phyloP scores from a whole-genome alignment of 331 rosid species.

The Quercus tomentella region DNA sequence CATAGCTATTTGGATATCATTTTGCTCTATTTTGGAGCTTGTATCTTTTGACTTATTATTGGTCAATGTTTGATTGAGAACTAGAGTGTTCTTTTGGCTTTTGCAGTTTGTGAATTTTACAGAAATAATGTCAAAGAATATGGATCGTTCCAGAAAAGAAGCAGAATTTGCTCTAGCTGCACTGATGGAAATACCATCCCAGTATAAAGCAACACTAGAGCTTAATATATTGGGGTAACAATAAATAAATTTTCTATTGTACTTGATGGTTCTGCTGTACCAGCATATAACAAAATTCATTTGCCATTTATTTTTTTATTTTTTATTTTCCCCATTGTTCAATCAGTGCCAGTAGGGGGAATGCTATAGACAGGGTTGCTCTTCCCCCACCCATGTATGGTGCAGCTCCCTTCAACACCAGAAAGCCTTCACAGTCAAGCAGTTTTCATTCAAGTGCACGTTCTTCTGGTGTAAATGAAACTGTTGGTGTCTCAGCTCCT shows the following conservation, averaged over 20 bases:
- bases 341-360: conserved; percentile 59
- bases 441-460: conserved; percentile 59
- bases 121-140: conserved; percentile 80
- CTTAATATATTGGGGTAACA: conserved; percentile 77
- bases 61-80: conserved; percentile 5
- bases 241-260: conserved; percentile 1
- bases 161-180: conserved; percentile 84
- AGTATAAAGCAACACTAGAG: conserved; percentile 86
- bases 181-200: conserved; percentile 95
- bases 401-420: conserved; percentile 42
- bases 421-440: conserved; percentile 46
- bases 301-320: conserved; percentile 1
- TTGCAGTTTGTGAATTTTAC: conserved; percentile 92
- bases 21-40: not conserved
- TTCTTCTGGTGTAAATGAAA: conserved; percentile 25
- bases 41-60: not conserved
- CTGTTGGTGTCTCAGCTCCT: conserved; percentile 16
- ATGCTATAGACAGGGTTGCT: conserved; percentile 60
- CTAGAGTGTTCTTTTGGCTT: conserved; percentile 6
- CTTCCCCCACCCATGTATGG: conserved; percentile 87
- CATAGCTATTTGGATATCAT: conserved; percentile 3
- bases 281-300: conserved; percentile 9
- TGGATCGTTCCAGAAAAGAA: conserved; percentile 73
- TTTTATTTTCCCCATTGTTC: not conserved
- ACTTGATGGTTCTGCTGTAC: conserved; percentile 15